Conservation (phyloP, 2,329 filamentous ascomycete genomes). For the Xylariaceae sp. region DNA sequence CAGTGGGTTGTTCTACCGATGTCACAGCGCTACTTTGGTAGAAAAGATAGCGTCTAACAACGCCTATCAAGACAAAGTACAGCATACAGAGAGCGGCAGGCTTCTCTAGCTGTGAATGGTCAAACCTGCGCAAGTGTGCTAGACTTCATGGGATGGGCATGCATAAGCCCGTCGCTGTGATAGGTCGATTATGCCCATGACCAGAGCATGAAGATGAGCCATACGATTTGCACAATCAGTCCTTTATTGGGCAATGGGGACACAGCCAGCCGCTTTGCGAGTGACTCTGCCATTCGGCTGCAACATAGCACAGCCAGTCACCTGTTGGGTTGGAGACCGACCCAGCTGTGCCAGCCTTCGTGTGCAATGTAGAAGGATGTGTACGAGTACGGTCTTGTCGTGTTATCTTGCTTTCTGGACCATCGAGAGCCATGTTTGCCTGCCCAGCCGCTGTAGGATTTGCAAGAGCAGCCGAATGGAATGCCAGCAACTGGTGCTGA, state of each 20-base stretch:
- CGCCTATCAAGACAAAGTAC: conserved; percentile 1
- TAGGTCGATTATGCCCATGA: conserved; percentile 27
- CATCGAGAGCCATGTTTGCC: no score
- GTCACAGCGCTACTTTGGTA: conserved; percentile 16
- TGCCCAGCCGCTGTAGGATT: conserved; percentile 15
- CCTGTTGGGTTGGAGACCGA: conserved; percentile 13
- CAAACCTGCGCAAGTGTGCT: conserved; percentile 13
- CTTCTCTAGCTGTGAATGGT: conserved; percentile 14
- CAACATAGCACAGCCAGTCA: conserved; percentile 30
- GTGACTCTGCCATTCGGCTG: conserved; percentile 24
- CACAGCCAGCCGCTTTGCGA: conserved; percentile 10
- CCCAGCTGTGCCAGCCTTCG: conserved; percentile 24
- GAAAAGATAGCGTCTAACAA: conserved; percentile 8
- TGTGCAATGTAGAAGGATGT: conserved; percentile 16
- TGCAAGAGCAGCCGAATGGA: conserved; percentile 16
- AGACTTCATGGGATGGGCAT: conserved; percentile 14
- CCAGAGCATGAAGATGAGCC: conserved; percentile 24
- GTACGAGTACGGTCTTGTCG: no score
- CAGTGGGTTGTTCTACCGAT: neutral
- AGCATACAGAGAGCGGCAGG: no score
- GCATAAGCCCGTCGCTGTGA: conserved; percentile 24
- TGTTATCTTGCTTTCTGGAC: no score
- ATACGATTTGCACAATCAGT: conserved; percentile 28
- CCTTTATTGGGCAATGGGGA: conserved; percentile 12
- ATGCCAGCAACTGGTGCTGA: conserved; percentile 24